phyloP scores from a whole-genome alignment of 148 eudicot species.

The Talinum fruticosum region DNA sequence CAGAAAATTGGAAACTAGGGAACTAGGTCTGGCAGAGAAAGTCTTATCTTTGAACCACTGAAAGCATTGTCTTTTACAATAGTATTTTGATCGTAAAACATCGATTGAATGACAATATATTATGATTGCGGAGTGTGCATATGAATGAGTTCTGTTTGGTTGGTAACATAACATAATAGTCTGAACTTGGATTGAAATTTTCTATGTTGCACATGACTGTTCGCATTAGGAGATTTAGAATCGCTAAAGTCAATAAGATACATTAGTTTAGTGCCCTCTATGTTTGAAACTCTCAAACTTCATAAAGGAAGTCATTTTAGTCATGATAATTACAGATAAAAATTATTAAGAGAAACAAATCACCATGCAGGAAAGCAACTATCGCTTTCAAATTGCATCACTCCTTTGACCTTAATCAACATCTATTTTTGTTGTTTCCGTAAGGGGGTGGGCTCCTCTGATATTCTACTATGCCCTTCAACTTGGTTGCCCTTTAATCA shows the following conservation, averaged over 20 bases:
- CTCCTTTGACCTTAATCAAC: conserved; percentile 26
- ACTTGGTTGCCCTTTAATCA: conserved; percentile 17
- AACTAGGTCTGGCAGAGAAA: background rate
- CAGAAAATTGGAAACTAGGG: background rate
- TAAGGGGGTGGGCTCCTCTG: conserved; percentile 29
- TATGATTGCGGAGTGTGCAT: background rate
- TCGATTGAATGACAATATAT: background rate
- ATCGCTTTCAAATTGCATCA: conserved; percentile 34
- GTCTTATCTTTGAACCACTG: background rate
- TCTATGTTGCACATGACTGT: background rate
- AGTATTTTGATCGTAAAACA: background rate
- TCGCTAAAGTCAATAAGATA: background rate
- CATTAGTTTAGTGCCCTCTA: background rate
- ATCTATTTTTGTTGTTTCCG: conserved; percentile 23
- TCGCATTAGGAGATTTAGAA: background rate
- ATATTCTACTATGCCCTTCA: conserved; percentile 11
- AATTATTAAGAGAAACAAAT: background rate
- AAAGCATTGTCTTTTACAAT: too few species aligned
- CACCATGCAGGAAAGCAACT: conserved; percentile 28
- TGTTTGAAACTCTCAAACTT: conserved; percentile 11
- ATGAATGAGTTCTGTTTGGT: background rate
- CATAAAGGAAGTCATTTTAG: background rate
- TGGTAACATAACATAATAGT: background rate
- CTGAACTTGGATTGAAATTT: background rate
- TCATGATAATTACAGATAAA: conserved; percentile 15